Conservation (phyloP, 2,329 filamentous ascomycete species). For the Botryotinia calthae region DNA sequence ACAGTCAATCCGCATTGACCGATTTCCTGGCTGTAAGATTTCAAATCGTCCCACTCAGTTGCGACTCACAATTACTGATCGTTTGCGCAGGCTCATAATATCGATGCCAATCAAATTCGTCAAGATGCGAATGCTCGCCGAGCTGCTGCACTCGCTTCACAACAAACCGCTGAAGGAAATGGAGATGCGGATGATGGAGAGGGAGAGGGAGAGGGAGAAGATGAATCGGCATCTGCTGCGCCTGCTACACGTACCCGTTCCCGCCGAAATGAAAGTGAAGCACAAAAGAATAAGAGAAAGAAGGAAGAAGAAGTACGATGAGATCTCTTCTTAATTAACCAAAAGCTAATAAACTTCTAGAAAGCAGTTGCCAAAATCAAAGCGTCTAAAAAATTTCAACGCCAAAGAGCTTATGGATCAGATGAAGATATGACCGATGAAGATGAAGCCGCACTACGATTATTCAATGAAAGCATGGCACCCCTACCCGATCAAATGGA, state of each 20-base stretch:
- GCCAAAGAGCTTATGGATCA: conserved; percentile 43
- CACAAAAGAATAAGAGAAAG: conserved; percentile 36
- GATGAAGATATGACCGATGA: conserved; percentile 46
- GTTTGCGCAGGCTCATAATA: conserved; percentile 63
- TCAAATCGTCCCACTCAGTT: not conserved
- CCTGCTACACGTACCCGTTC: conserved; percentile 28
- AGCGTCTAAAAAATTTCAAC: conserved; percentile 57
- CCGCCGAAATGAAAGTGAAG: conserved; percentile 33
- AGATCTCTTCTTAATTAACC: no score
- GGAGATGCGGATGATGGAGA: conserved; percentile 43
- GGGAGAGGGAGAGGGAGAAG: conserved; percentile 40
- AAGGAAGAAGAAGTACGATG: conserved; percentile 44
- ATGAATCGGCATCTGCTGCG: conserved; percentile 30
- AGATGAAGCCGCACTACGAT: conserved; percentile 49
- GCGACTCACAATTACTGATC: not conserved
- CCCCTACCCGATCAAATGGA: conserved; percentile 69
- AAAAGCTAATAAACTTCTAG: conserved; percentile 36
- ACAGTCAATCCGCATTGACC: conserved; percentile 62
- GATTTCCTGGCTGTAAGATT: conserved; percentile 61
- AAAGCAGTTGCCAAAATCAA: conserved; percentile 61
- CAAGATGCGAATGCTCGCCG: conserved; percentile 50
- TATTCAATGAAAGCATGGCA: conserved; percentile 47
- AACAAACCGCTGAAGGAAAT: conserved; percentile 38
- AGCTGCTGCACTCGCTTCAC: conserved; percentile 40
- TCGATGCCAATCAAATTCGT: conserved; percentile 58